Evolutionary conservation across 805 yeast genomes (phyloP), one percentile per base, ranked within the genome.

Genomic region (Tetrapisispora arboricola): DNA sequence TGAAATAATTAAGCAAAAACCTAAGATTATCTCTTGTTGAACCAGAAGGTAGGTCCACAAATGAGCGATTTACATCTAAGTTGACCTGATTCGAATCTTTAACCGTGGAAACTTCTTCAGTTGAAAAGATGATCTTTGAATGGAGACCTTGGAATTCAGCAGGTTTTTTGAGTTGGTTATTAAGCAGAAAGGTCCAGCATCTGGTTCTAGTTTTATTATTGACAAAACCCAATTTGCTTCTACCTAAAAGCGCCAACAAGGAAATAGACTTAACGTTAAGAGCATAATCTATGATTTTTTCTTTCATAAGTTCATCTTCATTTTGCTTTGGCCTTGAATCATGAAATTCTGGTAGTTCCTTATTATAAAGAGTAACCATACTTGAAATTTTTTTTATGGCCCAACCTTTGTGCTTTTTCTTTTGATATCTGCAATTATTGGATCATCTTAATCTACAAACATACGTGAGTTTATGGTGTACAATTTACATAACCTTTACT

Each of bases 61-160:
- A 81, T 12, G 94, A 75, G 39, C 98, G 64, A 17, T 74, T 74
- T 2, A 85, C 80, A 60, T 90, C 98, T 42, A 86, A 70, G 38
- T 65, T 59, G 1, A 87, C 86, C 60, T 90, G 98, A 7, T 72
- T 73, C 51, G 82, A 92, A 54, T 86, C 95, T 38, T 63, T 63
- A 10, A 28, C 31, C n/a, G 54, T 84, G 94, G 2, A 24, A 39
- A 24, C 17, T 8, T 24, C 18, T 24, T 11, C 15, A 18, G 6
- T 67, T 64, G 1, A 64, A 10, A 26, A 24, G 6, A 9, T 13
- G 10, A 24, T 36, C 29, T 15, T 32, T 17, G 17, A n/a, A 9
- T 24, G n/a, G 17, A 36, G 17, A 29, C 34, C 22, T 15, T 10
- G 3, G 18, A 6, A 6, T 15, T 22, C 17, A 34, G 17, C 4